Evolutionary conservation across 1,284 basidiomycete species (phyloP).

Genomic region (Fomes fomentarius): DNA sequence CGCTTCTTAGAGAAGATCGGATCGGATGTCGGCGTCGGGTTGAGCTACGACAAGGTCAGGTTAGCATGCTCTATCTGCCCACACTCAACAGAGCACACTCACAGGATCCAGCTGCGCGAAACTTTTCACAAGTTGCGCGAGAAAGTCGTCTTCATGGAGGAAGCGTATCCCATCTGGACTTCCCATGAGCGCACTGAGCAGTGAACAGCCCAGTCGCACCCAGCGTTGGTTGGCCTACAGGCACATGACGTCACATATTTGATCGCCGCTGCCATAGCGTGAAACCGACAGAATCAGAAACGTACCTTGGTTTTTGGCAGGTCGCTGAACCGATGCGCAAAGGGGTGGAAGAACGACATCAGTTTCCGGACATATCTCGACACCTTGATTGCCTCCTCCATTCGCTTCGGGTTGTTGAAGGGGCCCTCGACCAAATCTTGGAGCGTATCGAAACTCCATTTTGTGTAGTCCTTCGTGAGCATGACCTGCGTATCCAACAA

Average conservation of each 20-base stretch:
- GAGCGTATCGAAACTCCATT: slow-evolving; percentile 92
- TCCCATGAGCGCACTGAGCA: slow-evolving; percentile 84
- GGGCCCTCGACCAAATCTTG: slow-evolving; percentile 93
- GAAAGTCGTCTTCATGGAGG: slow-evolving; percentile 85
- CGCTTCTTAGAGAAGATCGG: slow-evolving; percentile 87
- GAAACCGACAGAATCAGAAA: background rate
- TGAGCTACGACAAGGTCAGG: slow-evolving; percentile 49
- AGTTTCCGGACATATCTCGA: slow-evolving; percentile 88
- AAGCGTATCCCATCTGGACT: slow-evolving; percentile 86
- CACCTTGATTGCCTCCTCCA: slow-evolving; percentile 94
- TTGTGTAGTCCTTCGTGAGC: slow-evolving; percentile 85
- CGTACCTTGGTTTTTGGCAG: slow-evolving; percentile 74
- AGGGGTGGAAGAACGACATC: slow-evolving; percentile 93
- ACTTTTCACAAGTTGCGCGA: slow-evolving; percentile 85
- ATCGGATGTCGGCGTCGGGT: slow-evolving; percentile 68
- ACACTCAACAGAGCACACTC: slow-evolving; percentile 27
- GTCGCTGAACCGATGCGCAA: slow-evolving; percentile 84
- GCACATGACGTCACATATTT: no score
- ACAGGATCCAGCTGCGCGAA: slow-evolving; percentile 94
- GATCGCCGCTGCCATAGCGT: no score
- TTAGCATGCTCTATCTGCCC: background rate
- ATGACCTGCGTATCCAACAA: slow-evolving; percentile 90
- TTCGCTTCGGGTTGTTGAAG: slow-evolving; percentile 86
- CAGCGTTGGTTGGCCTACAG: slow-evolving; percentile 75
- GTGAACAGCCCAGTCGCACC: slow-evolving; percentile 83